Evolutionary conservation across 2,329 filamentous ascomycete genomes (phyloP), one percentile per base, ranked within the genome.

Genomic region (Oidium heveae): DNA sequence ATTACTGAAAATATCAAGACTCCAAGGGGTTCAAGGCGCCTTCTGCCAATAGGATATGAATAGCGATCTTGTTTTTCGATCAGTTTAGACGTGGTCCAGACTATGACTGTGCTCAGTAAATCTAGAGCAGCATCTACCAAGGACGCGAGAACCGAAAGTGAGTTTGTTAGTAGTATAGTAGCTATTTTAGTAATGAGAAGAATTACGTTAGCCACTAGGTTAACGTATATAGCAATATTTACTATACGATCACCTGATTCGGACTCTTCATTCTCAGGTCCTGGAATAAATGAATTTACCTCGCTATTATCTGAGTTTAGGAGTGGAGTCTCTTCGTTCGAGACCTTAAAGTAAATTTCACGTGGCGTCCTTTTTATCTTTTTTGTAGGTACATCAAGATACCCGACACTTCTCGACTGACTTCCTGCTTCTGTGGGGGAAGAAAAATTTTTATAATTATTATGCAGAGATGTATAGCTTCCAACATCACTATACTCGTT

Each of bases 191-290:
- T 74, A 10, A 68, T 65, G 2, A 80, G 67, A 1, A 79, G 68
- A 50, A 77, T 61, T 43, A 77, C 69, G 59, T 80, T 80, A 41
- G 76, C 75, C n/a, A 73, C 63, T 7, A 79, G 71, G 57, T 80
- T 80, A 61, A 78, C 69, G 66, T 87, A 89, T 62, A 96, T 91
- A 44, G 89, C 88, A 20, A 91, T 64, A n/a, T 80, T 82, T 52
- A 95, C 86, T 52, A 94, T 77, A 16, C 75, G 78, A 56, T 82
- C 80, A 51, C 79, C 74, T 58, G 80, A 85, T 63, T 87, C 82
- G 2, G 87, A 74, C 56, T 81, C 82, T 59, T 87, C 83, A 56
- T 77, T 74, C 46, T 84, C 81, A 55, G 84, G 75, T 66, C 79
- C 81, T 8, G 82, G 82, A 47, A 36, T 47, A 22, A 37, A 9